phyloP scores from a whole-genome alignment of 2,329 filamentous ascomycete species.

The Waltergamsia citrina region DNA sequence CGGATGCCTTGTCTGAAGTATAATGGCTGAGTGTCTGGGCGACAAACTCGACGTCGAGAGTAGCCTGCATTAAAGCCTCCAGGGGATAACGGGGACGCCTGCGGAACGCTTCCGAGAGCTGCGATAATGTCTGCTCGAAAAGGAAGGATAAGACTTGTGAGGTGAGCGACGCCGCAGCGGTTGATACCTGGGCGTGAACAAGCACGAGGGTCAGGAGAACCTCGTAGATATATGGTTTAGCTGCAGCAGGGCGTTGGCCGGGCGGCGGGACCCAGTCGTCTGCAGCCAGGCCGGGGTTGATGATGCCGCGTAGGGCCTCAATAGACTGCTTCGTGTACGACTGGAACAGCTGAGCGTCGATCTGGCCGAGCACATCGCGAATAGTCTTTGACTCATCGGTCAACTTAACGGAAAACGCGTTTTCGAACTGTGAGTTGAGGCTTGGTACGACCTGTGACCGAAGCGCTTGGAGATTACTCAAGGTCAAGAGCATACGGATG shows the following conservation, averaged over 20 bases:
- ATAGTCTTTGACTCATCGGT: conserved; percentile 92
- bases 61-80: conserved; percentile 87
- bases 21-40: conserved; percentile 88
- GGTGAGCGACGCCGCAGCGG: conserved; percentile 67
- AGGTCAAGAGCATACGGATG: conserved; percentile 84
- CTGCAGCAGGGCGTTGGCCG: conserved; percentile 55
- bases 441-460: conserved; percentile 75
- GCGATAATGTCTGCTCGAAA: conserved; percentile 69
- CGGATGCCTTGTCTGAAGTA: conserved; percentile 71
- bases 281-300: conserved; percentile 62
- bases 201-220: conserved; percentile 78
- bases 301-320: conserved; percentile 56
- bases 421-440: conserved; percentile 88
- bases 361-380: conserved; percentile 80
- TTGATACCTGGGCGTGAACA: conserved; percentile 82
- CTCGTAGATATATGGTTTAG: conserved; percentile 83
- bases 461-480: conserved; percentile 83
- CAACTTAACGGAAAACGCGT: conserved; percentile 85
- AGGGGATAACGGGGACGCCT: conserved; percentile 61
- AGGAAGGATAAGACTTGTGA: conserved; percentile 76
- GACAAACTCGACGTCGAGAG: conserved; percentile 92
- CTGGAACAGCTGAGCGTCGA: conserved; percentile 83
- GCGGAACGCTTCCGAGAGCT: conserved; percentile 75
- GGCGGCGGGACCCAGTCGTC: conserved; percentile 60
- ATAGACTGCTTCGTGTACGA: conserved; percentile 79